phyloP scores from a whole-genome alignment of 2,329 filamentous ascomycete genomes.

The Dendryphion nanum region DNA sequence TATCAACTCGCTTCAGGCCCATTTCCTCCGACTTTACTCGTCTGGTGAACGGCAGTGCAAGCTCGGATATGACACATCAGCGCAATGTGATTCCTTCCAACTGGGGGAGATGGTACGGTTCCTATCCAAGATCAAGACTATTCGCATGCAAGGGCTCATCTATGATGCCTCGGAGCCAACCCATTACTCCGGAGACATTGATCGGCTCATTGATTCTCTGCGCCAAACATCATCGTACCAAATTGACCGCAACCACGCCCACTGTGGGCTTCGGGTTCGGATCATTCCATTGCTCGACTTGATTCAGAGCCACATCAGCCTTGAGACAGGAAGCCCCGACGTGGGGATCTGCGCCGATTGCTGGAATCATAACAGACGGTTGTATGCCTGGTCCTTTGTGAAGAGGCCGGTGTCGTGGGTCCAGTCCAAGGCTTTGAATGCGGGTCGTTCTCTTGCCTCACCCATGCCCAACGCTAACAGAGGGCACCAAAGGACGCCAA shows the following conservation, averaged over 20 bases:
- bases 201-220: conserved; percentile 59
- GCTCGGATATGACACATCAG: conserved; percentile 70
- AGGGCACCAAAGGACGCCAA: conserved; percentile 20
- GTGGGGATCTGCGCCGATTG: conserved; percentile 48
- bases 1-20: conserved; percentile 65
- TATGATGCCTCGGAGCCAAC: conserved; percentile 40
- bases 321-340: conserved; percentile 33
- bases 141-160: conserved; percentile 54
- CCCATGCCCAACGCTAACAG: conserved; percentile 10
- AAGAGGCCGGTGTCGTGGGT: conserved; percentile 49
- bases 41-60: conserved; percentile 68
- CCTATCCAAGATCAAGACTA: conserved; percentile 59
- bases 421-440: conserved; percentile 15
- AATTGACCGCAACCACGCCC: conserved; percentile 69
- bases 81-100: conserved; percentile 74
- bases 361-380: conserved; percentile 39
- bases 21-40: conserved; percentile 67
- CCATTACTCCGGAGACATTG: conserved; percentile 61
- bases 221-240: conserved; percentile 71
- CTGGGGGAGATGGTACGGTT: conserved; percentile 76
- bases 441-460: conserved; percentile 15
- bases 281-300: conserved; percentile 66
- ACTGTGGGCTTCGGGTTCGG: conserved; percentile 68
- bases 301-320: conserved; percentile 48
- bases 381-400: conserved; percentile 45